Base-by-base conservation (phyloP, 1,139 yeast genomes). In the Scheffersomyces parashehatae region DNA sequence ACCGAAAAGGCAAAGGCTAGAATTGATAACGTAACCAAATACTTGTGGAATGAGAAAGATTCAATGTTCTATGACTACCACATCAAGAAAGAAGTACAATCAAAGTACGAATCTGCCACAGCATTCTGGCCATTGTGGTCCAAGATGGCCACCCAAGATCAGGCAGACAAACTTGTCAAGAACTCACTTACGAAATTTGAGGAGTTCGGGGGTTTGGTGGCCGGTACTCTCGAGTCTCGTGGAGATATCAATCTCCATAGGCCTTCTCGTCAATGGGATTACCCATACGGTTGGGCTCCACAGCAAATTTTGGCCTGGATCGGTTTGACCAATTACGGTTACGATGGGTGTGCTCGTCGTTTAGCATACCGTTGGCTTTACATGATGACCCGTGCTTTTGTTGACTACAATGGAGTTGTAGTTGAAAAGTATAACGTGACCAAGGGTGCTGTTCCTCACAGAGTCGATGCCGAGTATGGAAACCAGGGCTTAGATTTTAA, bases 251-350 rank as follows among this genome's bases (percentile, higher is more conserved):
- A 86, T 2, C 64, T 88, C 28, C 72, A 79, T 41, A 73, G 91
- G 54, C 97, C 96, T 20, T 82, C 88, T 29, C 79, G 98, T 64
- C 99, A 93, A 68, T 93, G 99, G 99, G 99, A 93, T 64, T 93
- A 85, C 62, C 99, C 99, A 5, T 89, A 74, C 59, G 99, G 98
- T 4, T 93, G 99, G 99, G 97, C 99, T 0, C 99, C 99, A 2
- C 99, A 95, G 63, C 99, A 93, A 64, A 88, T 93, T 15, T 68
- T 93, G 43, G 95, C 96, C 0, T 93, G 99, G 99, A 79, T 79
- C 36, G 99, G 98, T 0, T 72, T 93, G 34, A 60, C 64, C 29
- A 80, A 84, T 44, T 93, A 93, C 60, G 95, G 95, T 0, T 88
- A 75, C 58, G 68, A 65, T 3, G 82, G 78, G 3, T 79, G 79